Conservation (phyloP, 805 yeast genomes). For the Priceomyces carsonii region DNA sequence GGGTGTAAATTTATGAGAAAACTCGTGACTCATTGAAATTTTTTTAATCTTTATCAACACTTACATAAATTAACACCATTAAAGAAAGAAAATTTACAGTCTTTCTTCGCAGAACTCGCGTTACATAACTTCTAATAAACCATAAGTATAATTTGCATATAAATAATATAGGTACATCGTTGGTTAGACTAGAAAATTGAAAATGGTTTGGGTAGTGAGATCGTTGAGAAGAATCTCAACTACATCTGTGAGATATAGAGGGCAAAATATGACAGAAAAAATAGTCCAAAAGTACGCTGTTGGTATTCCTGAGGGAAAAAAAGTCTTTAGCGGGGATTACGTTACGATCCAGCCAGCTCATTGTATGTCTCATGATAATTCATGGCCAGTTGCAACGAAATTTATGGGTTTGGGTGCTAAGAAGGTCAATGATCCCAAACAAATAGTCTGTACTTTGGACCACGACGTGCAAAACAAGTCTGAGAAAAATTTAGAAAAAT, state of each 20-base stretch:
- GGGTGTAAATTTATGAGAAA: neutral
- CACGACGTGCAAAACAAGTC: slow-evolving; percentile 96
- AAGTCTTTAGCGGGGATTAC: slow-evolving; percentile 87
- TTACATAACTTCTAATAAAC: too few species aligned
- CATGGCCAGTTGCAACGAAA: slow-evolving; percentile 99
- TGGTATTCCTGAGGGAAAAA: slow-evolving; percentile 72
- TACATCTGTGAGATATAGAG: slow-evolving; percentile 27
- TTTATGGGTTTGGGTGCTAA: slow-evolving; percentile 94
- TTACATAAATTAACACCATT: too few species aligned
- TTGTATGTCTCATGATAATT: slow-evolving; percentile 98
- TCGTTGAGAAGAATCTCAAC: slow-evolving; percentile 19
- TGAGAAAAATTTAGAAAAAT: slow-evolving; percentile 86
- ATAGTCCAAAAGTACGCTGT: slow-evolving; percentile 93
- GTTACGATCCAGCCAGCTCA: slow-evolving; percentile 94
- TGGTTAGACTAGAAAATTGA: neutral
- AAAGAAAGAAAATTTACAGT: too few species aligned
- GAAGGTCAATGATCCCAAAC: slow-evolving; percentile 78
- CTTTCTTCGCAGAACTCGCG: too few species aligned
- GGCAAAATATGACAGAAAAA: slow-evolving; percentile 92
- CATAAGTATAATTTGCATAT: too few species aligned
- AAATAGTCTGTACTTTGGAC: slow-evolving; percentile 93
- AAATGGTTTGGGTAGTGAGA: slow-evolving; percentile 1
- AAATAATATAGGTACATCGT: too few species aligned
- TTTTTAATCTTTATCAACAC: too few species aligned
- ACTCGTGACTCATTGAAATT: slow-evolving; percentile 6